phyloP scores from a whole-genome alignment of 148 eudicot species.

The Diospyros lotus region DNA sequence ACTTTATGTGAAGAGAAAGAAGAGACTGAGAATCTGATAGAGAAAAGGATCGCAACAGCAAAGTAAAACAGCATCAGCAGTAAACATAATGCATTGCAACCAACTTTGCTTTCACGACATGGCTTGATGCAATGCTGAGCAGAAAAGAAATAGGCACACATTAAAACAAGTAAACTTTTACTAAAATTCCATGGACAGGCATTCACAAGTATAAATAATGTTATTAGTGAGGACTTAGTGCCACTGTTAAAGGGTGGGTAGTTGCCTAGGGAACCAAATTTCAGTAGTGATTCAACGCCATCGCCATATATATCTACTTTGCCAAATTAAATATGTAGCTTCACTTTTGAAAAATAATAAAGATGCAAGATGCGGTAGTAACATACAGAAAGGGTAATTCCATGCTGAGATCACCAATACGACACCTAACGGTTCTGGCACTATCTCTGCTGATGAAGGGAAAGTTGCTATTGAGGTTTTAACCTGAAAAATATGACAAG shows the following conservation, averaged over 20 bases:
- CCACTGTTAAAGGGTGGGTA: neutral
- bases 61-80: neutral
- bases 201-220: no score
- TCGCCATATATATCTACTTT: neutral
- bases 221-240: no score
- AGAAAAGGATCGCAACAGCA: neutral
- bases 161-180: neutral
- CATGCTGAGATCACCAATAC: constrained; percentile 70
- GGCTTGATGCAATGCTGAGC: neutral
- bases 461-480: constrained; percentile 28
- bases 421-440: constrained; percentile 59
- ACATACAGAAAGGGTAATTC: constrained; percentile 91
- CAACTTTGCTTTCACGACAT: neutral
- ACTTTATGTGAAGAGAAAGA: neutral
- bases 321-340: neutral
- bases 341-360: neutral
- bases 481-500: constrained; percentile 27
- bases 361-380: neutral
- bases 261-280: neutral
- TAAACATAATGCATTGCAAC: neutral
- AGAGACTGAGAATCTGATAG: neutral
- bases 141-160: neutral
- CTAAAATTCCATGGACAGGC: neutral
- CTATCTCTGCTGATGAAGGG: constrained; percentile 66
- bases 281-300: neutral